Evolutionary conservation across 306 rosid species (phyloP).

Genomic region (Myrica gale): DNA sequence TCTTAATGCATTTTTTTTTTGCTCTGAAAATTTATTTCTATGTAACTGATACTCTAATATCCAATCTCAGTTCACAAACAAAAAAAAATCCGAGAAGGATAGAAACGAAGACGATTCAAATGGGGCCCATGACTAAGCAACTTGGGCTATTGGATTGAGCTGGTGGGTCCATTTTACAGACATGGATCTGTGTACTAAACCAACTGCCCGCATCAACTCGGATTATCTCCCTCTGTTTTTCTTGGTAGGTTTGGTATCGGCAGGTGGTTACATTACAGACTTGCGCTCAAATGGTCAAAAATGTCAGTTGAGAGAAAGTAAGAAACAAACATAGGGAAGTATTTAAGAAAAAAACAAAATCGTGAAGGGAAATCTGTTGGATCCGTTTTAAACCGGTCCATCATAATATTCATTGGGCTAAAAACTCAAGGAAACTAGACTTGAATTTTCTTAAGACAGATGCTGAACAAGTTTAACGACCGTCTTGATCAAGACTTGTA

Average conservation of each 20-base stretch:
- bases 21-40: no score
- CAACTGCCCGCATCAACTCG: slow-evolving; percentile 4
- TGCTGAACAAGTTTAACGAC: no score
- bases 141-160: background rate
- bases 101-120: background rate
- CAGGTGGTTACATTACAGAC: background rate
- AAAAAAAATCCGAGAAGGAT: background rate
- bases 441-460: no score
- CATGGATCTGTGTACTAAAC: background rate
- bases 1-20: no score
- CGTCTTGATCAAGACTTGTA: no score
- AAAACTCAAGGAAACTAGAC: no score
- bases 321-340: background rate
- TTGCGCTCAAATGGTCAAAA: background rate
- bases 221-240: background rate
- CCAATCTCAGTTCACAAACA: no score
- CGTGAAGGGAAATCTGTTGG: no score
- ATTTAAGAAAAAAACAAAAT: no score
- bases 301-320: background rate
- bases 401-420: no score
- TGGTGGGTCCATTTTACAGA: slow-evolving; percentile 15
- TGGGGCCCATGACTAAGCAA: background rate
- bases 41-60: no score
- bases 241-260: background rate
- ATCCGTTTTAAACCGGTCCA: no score